Conservation (phyloP, 2,329 filamentous ascomycete genomes). For the Eutypa lata region DNA sequence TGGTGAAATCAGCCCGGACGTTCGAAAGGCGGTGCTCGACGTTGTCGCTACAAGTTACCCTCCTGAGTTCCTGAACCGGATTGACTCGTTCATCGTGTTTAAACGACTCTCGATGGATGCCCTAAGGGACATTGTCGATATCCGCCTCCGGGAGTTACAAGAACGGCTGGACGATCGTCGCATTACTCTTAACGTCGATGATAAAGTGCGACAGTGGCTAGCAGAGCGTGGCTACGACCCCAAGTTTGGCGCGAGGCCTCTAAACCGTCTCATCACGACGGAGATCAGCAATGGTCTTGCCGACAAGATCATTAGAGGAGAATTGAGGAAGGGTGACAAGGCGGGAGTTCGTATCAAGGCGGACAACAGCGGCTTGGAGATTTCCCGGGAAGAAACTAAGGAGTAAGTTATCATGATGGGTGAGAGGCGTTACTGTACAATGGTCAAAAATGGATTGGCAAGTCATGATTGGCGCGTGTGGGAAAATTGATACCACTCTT, state of each 20-base stretch:
- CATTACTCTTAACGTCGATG: conserved; percentile 69
- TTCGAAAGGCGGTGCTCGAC: conserved; percentile 83
- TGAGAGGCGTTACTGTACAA: background rate
- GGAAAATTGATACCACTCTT: no score
- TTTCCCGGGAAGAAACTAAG: conserved; percentile 30
- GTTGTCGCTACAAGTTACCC: conserved; percentile 73
- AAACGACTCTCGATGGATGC: conserved; percentile 76
- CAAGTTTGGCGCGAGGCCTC: conserved; percentile 82
- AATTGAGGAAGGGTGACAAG: conserved; percentile 71
- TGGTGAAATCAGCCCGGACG: conserved; percentile 68
- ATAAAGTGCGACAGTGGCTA: conserved; percentile 78
- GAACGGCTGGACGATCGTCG: conserved; percentile 77
- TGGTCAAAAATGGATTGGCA: no score
- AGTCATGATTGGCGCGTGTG: no score
- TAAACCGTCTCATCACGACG: conserved; percentile 87
- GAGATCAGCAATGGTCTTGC: conserved; percentile 87
- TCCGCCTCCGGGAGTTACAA: conserved; percentile 82
- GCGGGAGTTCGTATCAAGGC: conserved; percentile 68
- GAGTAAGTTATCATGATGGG: background rate
- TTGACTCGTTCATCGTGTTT: conserved; percentile 97
- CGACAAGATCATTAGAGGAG: conserved; percentile 85
- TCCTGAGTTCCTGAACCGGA: conserved; percentile 93
- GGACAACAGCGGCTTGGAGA: conserved; percentile 55
- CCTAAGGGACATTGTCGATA: conserved; percentile 89
- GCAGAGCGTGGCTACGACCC: conserved; percentile 89